Conservation (phyloP, 768 basidiomycete genomes). For the Leccinum imitatum region DNA sequence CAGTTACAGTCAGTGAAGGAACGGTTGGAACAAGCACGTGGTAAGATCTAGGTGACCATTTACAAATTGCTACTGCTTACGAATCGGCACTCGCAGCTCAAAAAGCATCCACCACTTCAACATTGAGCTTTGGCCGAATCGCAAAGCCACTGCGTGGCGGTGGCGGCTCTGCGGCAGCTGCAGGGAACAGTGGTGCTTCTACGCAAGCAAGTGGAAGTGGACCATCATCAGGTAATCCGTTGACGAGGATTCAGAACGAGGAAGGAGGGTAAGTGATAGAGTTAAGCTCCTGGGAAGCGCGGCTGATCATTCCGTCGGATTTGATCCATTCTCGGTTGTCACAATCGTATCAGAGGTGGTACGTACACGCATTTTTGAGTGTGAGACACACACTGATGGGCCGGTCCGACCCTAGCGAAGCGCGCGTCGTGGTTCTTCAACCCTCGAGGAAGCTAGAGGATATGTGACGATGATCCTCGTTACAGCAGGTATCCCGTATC, state of each 20-base stretch:
- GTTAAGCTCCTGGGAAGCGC: conserved; percentile 12
- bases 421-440: conserved; percentile 95
- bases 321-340: conserved; percentile 13
- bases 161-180: conserved; percentile 56
- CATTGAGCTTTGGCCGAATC: conserved; percentile 88
- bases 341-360: conserved; percentile 33
- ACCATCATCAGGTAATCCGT: conserved; percentile 58
- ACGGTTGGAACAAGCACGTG: conserved; percentile 87
- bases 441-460: conserved; percentile 55
- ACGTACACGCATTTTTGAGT: conserved; percentile 22
- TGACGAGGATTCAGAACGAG: conserved; percentile 77
- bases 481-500: conserved; percentile 14
- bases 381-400: conserved; percentile 25
- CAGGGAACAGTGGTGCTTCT: conserved; percentile 40
- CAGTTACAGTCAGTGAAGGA: conserved; percentile 92
- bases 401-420: conserved; percentile 56
- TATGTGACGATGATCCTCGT: conserved; percentile 16
- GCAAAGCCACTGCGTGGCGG: conserved; percentile 96
- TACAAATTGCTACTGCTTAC: conserved; percentile 16
- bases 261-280: conserved; percentile 59
- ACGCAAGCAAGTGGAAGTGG: conserved; percentile 41
- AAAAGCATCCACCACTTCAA: conserved; percentile 68
- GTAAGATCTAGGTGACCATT: conserved; percentile 44
- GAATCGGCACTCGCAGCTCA: conserved; percentile 53
- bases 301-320: conserved; percentile 21